Evolutionary conservation across 1,139 yeast species (phyloP).

Genomic region (Hemisphaericaspora xylofermentans): DNA sequence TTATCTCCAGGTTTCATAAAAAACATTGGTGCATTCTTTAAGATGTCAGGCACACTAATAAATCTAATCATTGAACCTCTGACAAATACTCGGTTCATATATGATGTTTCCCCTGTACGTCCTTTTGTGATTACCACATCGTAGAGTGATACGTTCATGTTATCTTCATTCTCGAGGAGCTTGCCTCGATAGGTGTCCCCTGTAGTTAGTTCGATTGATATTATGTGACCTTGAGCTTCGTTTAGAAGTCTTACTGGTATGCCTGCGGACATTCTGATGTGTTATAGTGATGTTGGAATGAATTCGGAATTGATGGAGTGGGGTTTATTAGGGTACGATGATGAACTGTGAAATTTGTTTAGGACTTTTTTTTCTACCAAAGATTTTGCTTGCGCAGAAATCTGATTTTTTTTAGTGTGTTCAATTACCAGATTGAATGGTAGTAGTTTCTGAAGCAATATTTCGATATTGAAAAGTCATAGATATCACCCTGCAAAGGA

Average conservation of each 20-base stretch:
- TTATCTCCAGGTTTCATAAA: slow-evolving; percentile 67
- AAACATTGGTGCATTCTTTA: slow-evolving; percentile 79
- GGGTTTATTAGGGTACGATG: not conserved
- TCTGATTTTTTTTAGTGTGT: too few relatives aligned
- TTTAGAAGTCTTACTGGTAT: slow-evolving; percentile 84
- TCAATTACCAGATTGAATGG: too few relatives aligned
- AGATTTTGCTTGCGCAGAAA: not conserved
- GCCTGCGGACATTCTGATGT: slow-evolving; percentile 56
- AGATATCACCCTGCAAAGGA: too few relatives aligned
- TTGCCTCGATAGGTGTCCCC: slow-evolving; percentile 91
- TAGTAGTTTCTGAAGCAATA: too few relatives aligned
- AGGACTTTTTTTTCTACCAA: not conserved
- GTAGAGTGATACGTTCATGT: slow-evolving; percentile 85
- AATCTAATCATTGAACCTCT: slow-evolving; percentile 90
- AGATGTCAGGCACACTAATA: slow-evolving; percentile 83
- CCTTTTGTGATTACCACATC: slow-evolving; percentile 78
- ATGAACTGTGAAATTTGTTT: not conserved
- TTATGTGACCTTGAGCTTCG: slow-evolving; percentile 88
- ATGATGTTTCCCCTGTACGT: slow-evolving; percentile 67
- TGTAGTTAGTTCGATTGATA: slow-evolving; percentile 77
- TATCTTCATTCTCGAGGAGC: slow-evolving; percentile 81
- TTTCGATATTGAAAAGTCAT: too few relatives aligned
- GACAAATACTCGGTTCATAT: slow-evolving; percentile 82
- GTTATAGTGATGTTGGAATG: not conserved
- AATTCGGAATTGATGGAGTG: not conserved